Conservation (phyloP, 2,329 filamentous ascomycete genomes). For the Calonectria naviculata region DNA sequence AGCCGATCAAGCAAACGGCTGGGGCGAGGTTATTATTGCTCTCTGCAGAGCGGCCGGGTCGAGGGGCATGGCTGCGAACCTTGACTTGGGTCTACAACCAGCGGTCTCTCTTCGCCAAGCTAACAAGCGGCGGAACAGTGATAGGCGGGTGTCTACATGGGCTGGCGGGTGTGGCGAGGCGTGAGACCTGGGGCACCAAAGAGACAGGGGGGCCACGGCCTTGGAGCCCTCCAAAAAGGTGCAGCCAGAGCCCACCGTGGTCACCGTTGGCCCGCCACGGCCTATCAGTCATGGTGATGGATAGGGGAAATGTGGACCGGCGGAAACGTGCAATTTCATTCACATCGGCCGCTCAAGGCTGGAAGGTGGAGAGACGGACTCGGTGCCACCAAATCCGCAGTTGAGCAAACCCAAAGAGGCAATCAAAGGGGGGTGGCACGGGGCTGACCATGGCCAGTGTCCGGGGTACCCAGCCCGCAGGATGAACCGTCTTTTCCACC, state of each 20-base stretch:
- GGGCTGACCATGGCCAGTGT: not conserved
- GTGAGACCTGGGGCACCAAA: not conserved
- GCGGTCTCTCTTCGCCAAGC: slow-evolving; percentile 14
- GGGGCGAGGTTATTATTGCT: slow-evolving; percentile 19
- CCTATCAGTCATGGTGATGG: slow-evolving; percentile 34
- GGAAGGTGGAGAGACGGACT: not conserved
- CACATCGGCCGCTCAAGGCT: slow-evolving; percentile 22
- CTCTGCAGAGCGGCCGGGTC: not conserved
- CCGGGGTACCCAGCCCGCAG: slow-evolving; percentile 5
- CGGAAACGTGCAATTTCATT: slow-evolving; percentile 40
- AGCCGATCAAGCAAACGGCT: slow-evolving; percentile 29
- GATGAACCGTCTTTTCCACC: slow-evolving; percentile 20
- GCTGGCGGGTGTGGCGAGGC: slow-evolving; percentile 25
- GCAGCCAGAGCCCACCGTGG: slow-evolving; percentile 31
- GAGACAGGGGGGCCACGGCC: not conserved
- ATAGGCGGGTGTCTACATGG: slow-evolving; percentile 18
- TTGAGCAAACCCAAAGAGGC: slow-evolving; percentile 1
- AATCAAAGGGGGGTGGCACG: slow-evolving; percentile 15
- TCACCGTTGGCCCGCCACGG: slow-evolving; percentile 39
- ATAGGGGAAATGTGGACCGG: slow-evolving; percentile 43
- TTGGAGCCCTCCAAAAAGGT: slow-evolving; percentile 24
- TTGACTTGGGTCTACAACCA: slow-evolving; percentile 12
- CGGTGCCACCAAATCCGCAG: not conserved
- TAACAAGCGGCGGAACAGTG: slow-evolving; percentile 31
- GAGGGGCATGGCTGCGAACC: slow-evolving; percentile 11